Base-by-base conservation (phyloP, 768 basidiomycete genomes). In the Kwoniella bestiolae region DNA sequence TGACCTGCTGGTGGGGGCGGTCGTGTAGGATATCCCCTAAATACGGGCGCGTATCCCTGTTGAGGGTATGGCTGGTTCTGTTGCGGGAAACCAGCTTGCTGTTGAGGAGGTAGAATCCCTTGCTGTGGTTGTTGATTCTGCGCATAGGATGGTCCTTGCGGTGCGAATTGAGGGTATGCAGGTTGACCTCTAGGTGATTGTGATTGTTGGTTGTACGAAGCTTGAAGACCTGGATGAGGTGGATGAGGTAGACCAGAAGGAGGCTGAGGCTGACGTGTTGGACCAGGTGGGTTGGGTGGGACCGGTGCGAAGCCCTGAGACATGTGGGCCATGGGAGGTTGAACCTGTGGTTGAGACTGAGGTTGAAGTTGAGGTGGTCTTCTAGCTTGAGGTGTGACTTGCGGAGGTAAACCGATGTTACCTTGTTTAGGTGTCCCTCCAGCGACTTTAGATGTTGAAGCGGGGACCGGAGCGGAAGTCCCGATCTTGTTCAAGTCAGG, bases 401-500 rank as follows among this genome's bases (percentile, higher is more conserved):
- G 63, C 9, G 56, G 25, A 6, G 63, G 63, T n/a, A 65, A 23
- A 18, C 12, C 28, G 6, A 46, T 32, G 28, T 11, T 44, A 2
- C 32, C 25, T 18, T 32, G 29, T 25, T 55, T 65, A 12, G 63
- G 63, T 18, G 63, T 58, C 21, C 12, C 11, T 34, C n/a, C 38
- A 5, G 46, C 63, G 5, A 41, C 9, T 12, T 51, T 57, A 12
- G 57, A 26, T 55, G 58, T 44, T n/a, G 61, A 23, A 25, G 61
- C 28, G 21, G 32, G 18, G 21, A 66, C 18, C 7, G 65, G 38
- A 5, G 52, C 65, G 3, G 32, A 35, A n/a, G 60, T 61, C 26
- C 75, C 76, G 60, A 84, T 79, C 35, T 63, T 73, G 44, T 74
- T 70, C 56, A 98, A 84, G 77, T 96, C 94, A 1, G 85, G 86